A percentile compares a stretch with the other conserved stretches of the same genome.
Evolutionary conservation across 345 rosid genomes (phyloP).

Genomic region (Psidium friedrichsthalianum): DNA sequence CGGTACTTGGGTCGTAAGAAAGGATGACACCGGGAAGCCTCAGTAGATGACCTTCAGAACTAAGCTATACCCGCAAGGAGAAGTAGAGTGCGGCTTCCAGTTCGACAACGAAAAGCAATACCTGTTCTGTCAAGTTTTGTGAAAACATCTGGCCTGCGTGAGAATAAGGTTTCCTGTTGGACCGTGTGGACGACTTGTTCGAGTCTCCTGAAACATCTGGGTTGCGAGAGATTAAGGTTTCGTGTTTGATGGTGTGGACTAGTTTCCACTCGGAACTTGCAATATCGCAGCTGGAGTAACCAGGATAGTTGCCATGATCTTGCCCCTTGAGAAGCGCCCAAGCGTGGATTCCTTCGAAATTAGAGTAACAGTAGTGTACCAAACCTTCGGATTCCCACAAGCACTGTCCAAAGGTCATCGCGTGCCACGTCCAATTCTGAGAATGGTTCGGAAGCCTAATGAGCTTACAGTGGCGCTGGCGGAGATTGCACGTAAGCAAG

Average conservation of each 20-base stretch:
- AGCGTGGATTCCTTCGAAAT: constrained; percentile 16
- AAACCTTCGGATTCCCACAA: constrained; percentile 13
- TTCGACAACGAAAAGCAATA: not conserved
- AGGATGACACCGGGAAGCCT: constrained; percentile 6
- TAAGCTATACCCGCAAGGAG: constrained; percentile 8
- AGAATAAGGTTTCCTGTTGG: not conserved
- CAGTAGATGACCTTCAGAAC: constrained; percentile 2
- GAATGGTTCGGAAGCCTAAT: constrained; percentile 10
- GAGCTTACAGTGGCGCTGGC: not conserved
- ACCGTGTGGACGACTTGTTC: not conserved
- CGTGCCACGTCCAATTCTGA: constrained; percentile 4
- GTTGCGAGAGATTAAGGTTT: not conserved
- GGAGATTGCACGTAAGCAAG: constrained; percentile 4
- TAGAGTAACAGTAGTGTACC: constrained; percentile 12
- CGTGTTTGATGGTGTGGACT: not conserved
- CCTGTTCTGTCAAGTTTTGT: not conserved
- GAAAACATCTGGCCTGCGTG: not conserved
- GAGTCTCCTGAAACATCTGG: not conserved
- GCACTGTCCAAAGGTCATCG: constrained; percentile 12
- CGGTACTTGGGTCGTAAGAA: constrained; percentile 3
- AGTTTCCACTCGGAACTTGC: constrained; percentile 6
- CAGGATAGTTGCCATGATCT: not conserved
- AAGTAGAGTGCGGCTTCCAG: constrained; percentile 6
- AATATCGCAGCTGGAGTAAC: not conserved
- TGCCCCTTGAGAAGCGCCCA: constrained; percentile 12